Evolutionary conservation across 1,139 yeast genomes (phyloP).

Genomic region (Suhomyces choctaworum): DNA sequence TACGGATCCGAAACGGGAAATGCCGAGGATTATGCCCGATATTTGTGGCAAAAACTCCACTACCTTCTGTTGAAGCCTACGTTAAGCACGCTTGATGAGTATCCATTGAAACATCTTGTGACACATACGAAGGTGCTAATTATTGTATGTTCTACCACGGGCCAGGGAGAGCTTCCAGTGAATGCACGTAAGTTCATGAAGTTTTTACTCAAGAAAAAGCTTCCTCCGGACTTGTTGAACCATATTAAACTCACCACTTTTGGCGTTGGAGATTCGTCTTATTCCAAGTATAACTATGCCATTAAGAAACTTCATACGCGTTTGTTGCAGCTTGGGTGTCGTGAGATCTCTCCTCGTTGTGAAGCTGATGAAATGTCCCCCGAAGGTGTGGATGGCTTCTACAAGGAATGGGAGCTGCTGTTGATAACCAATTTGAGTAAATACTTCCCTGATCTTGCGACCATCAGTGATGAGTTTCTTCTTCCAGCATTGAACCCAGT

Average conservation of each 20-base stretch:
- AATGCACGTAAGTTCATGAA: constrained; percentile 75
- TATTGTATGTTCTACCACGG: constrained; percentile 84
- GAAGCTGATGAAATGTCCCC: constrained; percentile 88
- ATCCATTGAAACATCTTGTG: constrained; percentile 51
- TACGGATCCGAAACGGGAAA: constrained; percentile 96
- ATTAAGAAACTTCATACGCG: constrained; percentile 78
- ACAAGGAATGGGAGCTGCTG: constrained; percentile 67
- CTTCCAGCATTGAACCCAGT: constrained; percentile 46
- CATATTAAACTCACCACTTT: constrained; percentile 69
- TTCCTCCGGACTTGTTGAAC: constrained; percentile 63
- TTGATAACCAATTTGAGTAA: constrained; percentile 45
- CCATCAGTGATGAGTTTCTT: constrained; percentile 40
- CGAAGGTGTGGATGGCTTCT: constrained; percentile 78
- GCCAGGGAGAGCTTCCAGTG: constrained; percentile 92
- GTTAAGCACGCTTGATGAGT: constrained; percentile 62
- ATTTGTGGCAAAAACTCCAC: constrained; percentile 56
- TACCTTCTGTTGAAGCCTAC: constrained; percentile 55
- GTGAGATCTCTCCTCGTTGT: constrained; percentile 67
- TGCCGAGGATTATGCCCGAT: constrained; percentile 80
- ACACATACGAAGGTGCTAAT: constrained; percentile 54
- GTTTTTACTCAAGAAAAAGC: constrained; percentile 63
- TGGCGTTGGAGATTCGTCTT: constrained; percentile 95
- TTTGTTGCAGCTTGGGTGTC: constrained; percentile 77
- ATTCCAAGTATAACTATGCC: constrained; percentile 85
- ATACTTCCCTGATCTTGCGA: constrained; percentile 37